These are phyloP conservation scores for Pythium brassicae DNA, from an alignment of 352 stramenopile species.

Conservation along the genomic window DNA sequence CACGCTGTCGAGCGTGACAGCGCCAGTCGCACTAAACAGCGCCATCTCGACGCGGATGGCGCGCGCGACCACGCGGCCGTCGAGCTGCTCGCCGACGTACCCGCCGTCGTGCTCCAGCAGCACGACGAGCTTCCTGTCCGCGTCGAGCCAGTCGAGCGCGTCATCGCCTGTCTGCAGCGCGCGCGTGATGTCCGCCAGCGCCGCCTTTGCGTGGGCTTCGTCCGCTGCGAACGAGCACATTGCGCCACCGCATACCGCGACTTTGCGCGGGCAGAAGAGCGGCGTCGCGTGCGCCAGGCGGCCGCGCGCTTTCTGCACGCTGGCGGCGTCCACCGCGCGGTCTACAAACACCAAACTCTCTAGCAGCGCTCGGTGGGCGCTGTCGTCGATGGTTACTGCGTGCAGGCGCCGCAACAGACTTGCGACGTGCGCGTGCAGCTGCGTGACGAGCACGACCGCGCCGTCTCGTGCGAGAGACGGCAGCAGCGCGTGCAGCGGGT, in stretches of 20 bases:
- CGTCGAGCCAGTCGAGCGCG: not conserved
- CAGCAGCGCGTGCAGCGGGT: constrained; percentile 16
- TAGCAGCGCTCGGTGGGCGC: constrained; percentile 1
- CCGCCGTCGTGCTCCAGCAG: constrained; percentile 13
- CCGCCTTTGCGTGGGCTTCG: constrained; percentile 8
- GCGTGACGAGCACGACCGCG: constrained; percentile 7
- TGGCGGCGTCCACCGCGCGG: not conserved
- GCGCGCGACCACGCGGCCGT: not conserved
- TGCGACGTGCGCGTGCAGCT: constrained; percentile 7
- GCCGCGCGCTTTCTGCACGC: not conserved
- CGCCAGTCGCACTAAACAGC: not conserved
- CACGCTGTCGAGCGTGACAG: constrained; percentile 6
- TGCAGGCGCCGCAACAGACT: constrained; percentile 2
- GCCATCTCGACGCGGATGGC: constrained; percentile 4
- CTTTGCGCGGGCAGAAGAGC: constrained; percentile 4
- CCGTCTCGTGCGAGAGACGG: too few relatives aligned
- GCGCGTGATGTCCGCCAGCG: constrained; percentile 5
- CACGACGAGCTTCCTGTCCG: not conserved
- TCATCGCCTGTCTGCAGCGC: constrained; percentile 5
- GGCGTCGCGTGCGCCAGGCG: constrained; percentile 3
- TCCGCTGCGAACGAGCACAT: constrained; percentile 1
- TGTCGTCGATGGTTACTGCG: too few relatives aligned
- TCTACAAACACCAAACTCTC: constrained; percentile 11
- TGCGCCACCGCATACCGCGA: constrained; percentile 4
- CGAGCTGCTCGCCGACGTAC: constrained; percentile 8